phyloP scores from a whole-genome alignment of 176 grass and related monocot genomes.

The Carex scoparia region DNA sequence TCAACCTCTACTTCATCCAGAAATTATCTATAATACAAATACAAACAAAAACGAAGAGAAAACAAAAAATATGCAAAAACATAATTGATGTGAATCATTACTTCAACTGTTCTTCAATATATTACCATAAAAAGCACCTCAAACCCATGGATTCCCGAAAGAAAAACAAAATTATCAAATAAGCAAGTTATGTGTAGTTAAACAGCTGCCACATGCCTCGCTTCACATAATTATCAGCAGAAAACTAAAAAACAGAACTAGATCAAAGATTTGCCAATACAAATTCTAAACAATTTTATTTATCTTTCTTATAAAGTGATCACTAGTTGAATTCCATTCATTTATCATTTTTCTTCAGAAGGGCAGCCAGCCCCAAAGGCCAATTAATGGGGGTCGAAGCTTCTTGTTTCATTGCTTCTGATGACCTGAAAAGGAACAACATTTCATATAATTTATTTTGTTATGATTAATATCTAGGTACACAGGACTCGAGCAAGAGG shows the following conservation, averaged over 20 bases:
- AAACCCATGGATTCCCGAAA: background rate
- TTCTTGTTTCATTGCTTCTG: constrained; percentile 45
- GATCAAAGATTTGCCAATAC: constrained; percentile 24
- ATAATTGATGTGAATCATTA: background rate
- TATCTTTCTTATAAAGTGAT: background rate
- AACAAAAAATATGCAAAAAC: background rate
- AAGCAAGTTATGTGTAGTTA: background rate
- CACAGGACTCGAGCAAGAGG: background rate
- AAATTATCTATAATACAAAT: background rate
- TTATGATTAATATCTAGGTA: background rate
- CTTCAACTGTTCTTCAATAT: background rate
- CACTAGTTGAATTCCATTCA: constrained; percentile 15
- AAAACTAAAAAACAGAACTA: constrained; percentile 14
- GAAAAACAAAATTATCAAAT: constrained; percentile 10
- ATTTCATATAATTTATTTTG: background rate
- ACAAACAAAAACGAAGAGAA: background rate
- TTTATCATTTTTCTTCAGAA: constrained; percentile 56
- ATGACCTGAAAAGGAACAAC: constrained; percentile 45
- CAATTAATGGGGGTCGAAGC: constrained; percentile 42
- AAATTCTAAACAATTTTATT: background rate
- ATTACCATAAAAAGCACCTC: background rate
- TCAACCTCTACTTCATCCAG: background rate
- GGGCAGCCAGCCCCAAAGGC: constrained; percentile 59
- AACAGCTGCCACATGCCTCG: background rate
- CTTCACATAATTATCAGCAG: constrained; percentile 4